A percentile compares a stretch with the other conserved stretches of the same genome.
These are phyloP conservation scores for Oidiodendron maius DNA, from an alignment of 495 filamentous ascomycete genomes.

Conservation along the genomic window DNA sequence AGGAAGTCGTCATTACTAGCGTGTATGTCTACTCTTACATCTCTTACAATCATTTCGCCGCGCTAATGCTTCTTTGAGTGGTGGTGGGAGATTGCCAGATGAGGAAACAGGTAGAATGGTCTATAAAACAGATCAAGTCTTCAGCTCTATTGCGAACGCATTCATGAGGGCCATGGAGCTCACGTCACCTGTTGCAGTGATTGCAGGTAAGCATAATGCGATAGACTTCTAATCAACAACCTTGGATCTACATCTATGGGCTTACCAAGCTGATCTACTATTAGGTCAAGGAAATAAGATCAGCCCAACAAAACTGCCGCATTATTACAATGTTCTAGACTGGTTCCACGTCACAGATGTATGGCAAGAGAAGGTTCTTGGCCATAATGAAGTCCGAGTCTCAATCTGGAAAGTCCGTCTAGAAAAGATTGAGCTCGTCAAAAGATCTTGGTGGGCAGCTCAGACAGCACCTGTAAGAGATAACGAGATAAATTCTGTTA, in stretches of 20 bases:
- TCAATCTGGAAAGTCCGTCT: conserved; percentile 55
- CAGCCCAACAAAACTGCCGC: conserved; percentile 47
- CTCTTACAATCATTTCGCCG: conserved; percentile 1
- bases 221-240: no score
- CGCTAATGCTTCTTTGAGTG: conserved; percentile 30
- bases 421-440: conserved; percentile 57
- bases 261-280: conserved; percentile 9
- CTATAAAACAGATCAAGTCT: conserved; percentile 37
- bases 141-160: conserved; percentile 26
- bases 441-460: conserved; percentile 66
- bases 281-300: conserved; percentile 46
- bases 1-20: conserved; percentile 60
- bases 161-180: conserved; percentile 30
- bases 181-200: conserved; percentile 43
- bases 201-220: conserved; percentile 48
- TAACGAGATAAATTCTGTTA: not conserved
- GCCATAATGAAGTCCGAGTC: conserved; percentile 16
- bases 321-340: conserved; percentile 66
- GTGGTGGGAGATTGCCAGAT: conserved; percentile 43
- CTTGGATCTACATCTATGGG: no score
- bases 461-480: conserved; percentile 20
- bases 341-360: conserved; percentile 67
- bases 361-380: conserved; percentile 57
- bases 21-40: conserved; percentile 41
- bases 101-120: conserved; percentile 33